Evolutionary conservation across 192 early-diverging fungal genomes (phyloP).

Genomic region (Podila horticola): DNA sequence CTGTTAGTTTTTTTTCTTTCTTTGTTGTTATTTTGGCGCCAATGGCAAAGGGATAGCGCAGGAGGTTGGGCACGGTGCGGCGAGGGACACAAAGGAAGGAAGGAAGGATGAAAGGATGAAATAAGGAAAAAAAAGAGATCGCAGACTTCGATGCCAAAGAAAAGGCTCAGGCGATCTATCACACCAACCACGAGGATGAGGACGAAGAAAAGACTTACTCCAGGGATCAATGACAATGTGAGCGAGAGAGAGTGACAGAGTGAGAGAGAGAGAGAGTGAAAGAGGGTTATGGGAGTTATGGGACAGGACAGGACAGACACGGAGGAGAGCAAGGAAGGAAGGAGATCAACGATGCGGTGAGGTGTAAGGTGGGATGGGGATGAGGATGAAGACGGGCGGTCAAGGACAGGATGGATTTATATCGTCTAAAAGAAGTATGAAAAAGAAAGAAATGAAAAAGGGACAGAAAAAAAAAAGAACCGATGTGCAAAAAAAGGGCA

Average conservation of each 20-base stretch:
- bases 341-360: no score
- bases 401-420: background rate
- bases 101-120: background rate
- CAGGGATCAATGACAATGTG: background rate
- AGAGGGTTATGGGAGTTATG: no score
- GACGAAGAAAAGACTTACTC: no score
- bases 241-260: background rate
- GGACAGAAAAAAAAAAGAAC: background rate
- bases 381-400: background rate
- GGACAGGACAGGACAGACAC: no score
- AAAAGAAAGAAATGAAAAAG: background rate
- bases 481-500: background rate
- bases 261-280: background rate
- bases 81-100: background rate
- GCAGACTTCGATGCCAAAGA: no score
- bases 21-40: no score
- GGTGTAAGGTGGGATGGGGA: background rate
- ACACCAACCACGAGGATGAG: no score
- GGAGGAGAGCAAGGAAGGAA: no score
- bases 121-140: background rate
- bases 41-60: background rate
- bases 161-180: no score
- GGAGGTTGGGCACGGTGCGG: background rate
- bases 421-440: background rate
- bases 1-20: no score